Evolutionary conservation across 352 stramenopile species (phyloP).

Genomic region (Aphanomyces invadans): DNA sequence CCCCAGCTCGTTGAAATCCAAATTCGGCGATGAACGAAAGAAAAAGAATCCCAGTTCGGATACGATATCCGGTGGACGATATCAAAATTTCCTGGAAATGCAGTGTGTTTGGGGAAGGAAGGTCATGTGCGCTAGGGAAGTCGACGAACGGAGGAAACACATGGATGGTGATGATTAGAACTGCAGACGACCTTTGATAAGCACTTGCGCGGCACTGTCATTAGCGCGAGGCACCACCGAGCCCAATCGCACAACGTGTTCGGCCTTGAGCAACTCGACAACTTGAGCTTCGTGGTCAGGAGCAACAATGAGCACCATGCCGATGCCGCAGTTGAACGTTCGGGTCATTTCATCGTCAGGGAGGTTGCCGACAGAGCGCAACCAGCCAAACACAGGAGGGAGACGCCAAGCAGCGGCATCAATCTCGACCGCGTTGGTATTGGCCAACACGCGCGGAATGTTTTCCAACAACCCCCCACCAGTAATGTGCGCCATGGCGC

Average conservation of each 20-base stretch:
- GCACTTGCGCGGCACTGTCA: conserved; percentile 67
- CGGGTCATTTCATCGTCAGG: conserved; percentile 93
- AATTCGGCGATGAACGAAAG: background rate
- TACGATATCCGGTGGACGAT: background rate
- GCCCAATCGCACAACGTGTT: conserved; percentile 88
- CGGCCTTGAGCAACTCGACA: conserved; percentile 71
- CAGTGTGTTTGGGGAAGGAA: too few relatives aligned
- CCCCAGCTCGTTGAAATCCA: conserved; percentile 23
- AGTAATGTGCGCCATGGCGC: conserved; percentile 97
- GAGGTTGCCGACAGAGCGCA: conserved; percentile 88
- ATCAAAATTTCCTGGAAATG: too few relatives aligned
- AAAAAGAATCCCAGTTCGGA: background rate
- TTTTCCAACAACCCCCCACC: conserved; percentile 98
- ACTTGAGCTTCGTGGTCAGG: conserved; percentile 85
- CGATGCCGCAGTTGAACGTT: conserved; percentile 99
- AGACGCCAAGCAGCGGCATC: conserved; percentile 86
- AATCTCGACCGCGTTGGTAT: conserved; percentile 90
- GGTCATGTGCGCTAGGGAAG: too few relatives aligned
- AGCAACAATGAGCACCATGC: conserved; percentile 96
- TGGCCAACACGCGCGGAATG: conserved; percentile 92
- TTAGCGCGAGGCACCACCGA: conserved; percentile 48
- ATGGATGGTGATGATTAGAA: background rate
- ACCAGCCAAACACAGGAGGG: conserved; percentile 96
- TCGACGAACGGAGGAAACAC: background rate
- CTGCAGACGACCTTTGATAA: conserved; percentile 48